These are phyloP conservation scores for Sapria himalayana DNA, from an alignment of 345 rosid genomes.

Conservation along the genomic window DNA sequence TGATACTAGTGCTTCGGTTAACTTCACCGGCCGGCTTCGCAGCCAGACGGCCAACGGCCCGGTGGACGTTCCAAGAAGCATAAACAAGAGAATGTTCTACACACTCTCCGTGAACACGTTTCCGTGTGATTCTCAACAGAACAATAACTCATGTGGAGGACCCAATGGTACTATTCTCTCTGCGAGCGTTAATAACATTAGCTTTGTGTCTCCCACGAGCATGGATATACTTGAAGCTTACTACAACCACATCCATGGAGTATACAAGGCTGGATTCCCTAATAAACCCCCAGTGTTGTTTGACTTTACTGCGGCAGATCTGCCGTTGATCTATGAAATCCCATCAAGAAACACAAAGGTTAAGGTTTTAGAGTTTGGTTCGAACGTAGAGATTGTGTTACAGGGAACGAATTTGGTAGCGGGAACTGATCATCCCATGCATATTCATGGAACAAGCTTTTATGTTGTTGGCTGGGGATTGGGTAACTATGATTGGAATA, in stretches of 20 bases:
- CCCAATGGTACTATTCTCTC: slow-evolving; percentile 10
- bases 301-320: slow-evolving; percentile 27
- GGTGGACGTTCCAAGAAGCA: slow-evolving; percentile 14
- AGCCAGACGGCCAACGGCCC: slow-evolving; percentile 12
- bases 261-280: slow-evolving; percentile 23
- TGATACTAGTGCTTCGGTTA: slow-evolving; percentile 14
- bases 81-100: slow-evolving; percentile 14
- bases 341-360: slow-evolving; percentile 21
- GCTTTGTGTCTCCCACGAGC: slow-evolving; percentile 11
- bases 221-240: slow-evolving; percentile 22
- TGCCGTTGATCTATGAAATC: slow-evolving; percentile 24
- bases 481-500: slow-evolving; percentile 29
- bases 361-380: slow-evolving; percentile 18
- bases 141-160: slow-evolving; percentile 11
- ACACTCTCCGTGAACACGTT: slow-evolving; percentile 20
- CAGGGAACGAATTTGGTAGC: slow-evolving; percentile 40
- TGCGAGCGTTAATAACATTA: slow-evolving; percentile 28
- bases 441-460: slow-evolving; percentile 55
- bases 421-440: slow-evolving; percentile 44
- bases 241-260: slow-evolving; percentile 15
- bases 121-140: too few relatives aligned
- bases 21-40: slow-evolving; percentile 11
- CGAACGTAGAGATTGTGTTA: slow-evolving; percentile 35
- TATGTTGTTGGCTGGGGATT: slow-evolving; percentile 45
- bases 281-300: slow-evolving; percentile 20